Evolutionary conservation across 306 rosid genomes (phyloP), one percentile per base, ranked within the genome.

Genomic region (Medicago ruthenica): DNA sequence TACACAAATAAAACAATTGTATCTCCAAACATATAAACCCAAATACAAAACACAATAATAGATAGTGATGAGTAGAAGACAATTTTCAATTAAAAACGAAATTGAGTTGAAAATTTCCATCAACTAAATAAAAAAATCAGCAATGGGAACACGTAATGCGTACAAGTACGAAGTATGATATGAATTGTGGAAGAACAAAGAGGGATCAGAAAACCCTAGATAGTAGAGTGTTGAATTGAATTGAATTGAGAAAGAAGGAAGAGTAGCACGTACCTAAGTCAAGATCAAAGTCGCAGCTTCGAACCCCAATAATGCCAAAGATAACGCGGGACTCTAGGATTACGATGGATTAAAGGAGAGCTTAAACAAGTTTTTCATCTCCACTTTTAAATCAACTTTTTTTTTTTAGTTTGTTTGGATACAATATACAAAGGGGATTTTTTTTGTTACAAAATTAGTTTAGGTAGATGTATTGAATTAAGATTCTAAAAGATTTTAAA

Each of bases 171-270:
- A 4, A 4, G 12, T 18, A 66, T n/a, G 57, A 18, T 58, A 55
- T 21, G 63, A 77, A 77, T 57, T 27, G 44, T 63, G 70, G 42
- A 55, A 2, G 47, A 8, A 17, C 2, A 16, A 51, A 3, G 36
- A 55, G 14, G 45, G 63, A 50, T 14, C 18, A 27, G 31, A 41
- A 77, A 88, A 88, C 85, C 89, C 92, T 88, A 84, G 79, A 89
- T 88, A 84, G 79, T 12, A 21, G 60, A 14, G 45, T 8, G 31
- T 11, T 65, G 60, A 24, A 14, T 45, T 31, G 53, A 15, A 5
- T 44, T 6, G 36, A 14, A 44, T 37, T 20, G 31, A 65, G 50
- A 48, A n/a, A n/a, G n/a, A n/a, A 16, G 1, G 48, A 54, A 45
- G 55, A 41, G 59, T 67, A 42, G 55, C 62, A 74, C 61, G 64